Evolutionary conservation across 192 early-diverging fungal species (phyloP).

Genomic region (Backusella parvicylindrica): DNA sequence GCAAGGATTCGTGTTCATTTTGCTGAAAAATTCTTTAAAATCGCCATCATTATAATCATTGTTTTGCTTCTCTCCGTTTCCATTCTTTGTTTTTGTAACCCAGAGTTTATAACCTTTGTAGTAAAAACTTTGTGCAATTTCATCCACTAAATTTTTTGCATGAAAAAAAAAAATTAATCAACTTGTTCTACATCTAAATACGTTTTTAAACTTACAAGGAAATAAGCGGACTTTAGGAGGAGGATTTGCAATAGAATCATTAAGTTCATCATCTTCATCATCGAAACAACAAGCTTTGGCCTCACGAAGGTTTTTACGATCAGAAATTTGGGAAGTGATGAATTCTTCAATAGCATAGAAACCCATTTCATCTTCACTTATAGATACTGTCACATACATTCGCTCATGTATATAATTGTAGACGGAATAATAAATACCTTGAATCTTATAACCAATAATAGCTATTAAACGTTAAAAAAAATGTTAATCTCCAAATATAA

Average conservation of each 20-base stretch:
- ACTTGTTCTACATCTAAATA: too few relatives aligned
- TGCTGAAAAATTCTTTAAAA: not conserved
- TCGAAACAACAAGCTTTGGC: not conserved
- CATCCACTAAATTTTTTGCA: not conserved
- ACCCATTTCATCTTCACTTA: slow-evolving; percentile 7
- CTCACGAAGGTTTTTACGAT: not conserved
- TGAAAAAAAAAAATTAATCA: not conserved
- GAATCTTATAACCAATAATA: not conserved
- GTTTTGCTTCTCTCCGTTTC: not conserved
- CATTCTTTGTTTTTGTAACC: not conserved
- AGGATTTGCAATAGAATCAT: not conserved
- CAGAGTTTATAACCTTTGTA: slow-evolving; percentile 18
- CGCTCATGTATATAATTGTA: not conserved
- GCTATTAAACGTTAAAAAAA: not conserved
- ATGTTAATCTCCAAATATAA: not conserved
- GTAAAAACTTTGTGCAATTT: not conserved
- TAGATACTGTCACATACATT: slow-evolving; percentile 16
- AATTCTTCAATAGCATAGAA: slow-evolving; percentile 12
- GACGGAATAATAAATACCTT: not conserved
- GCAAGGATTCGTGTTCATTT: slow-evolving; percentile 1
- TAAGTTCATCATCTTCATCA: not conserved
- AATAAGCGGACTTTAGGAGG: slow-evolving; percentile 10
- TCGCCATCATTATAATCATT: not conserved
- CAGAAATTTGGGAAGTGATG: not conserved
- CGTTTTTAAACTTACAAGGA: slow-evolving; percentile 30